Conservation (phyloP, 441 rosid species). For the Biscutella laevigata region DNA sequence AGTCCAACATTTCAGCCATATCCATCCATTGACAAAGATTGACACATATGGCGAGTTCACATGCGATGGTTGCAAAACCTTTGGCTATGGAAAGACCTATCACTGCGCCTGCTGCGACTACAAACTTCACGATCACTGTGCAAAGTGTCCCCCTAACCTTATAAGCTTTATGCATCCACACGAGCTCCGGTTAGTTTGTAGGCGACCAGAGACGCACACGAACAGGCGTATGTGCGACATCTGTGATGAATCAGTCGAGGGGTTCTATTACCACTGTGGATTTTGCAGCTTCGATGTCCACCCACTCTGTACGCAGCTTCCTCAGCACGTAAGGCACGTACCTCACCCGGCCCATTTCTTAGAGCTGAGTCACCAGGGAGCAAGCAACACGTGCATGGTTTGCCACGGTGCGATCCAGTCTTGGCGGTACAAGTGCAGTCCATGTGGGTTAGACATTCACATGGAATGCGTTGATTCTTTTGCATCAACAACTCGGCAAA, state of each 20-base stretch:
- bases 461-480: slow-evolving; percentile 23
- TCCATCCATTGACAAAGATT: slow-evolving; percentile 2
- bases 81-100: neutral
- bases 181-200: slow-evolving; percentile 8
- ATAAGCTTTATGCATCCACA: slow-evolving; percentile 23
- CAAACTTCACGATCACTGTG: neutral
- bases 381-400: slow-evolving; percentile 19
- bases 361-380: slow-evolving; percentile 19
- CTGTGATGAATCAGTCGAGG: slow-evolving; percentile 24
- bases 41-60: neutral
- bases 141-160: neutral
- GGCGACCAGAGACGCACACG: slow-evolving; percentile 9
- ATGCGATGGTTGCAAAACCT: neutral
- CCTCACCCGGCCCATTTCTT: slow-evolving; percentile 24
- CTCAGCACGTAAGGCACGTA: slow-evolving; percentile 15
- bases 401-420: slow-evolving; percentile 7
- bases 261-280: slow-evolving; percentile 29
- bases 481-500: neutral
- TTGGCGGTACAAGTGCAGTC: slow-evolving; percentile 32
- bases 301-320: slow-evolving; percentile 28
- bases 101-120: neutral
- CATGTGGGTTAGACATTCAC: slow-evolving; percentile 24
- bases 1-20: slow-evolving; percentile 3
- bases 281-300: slow-evolving; percentile 29
- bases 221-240: slow-evolving; percentile 21